A percentile compares a stretch with the other conserved stretches of the same genome.
Evolutionary conservation across 2,329 filamentous ascomycete genomes (phyloP).

Genomic region (Metarhizium anisopliae): DNA sequence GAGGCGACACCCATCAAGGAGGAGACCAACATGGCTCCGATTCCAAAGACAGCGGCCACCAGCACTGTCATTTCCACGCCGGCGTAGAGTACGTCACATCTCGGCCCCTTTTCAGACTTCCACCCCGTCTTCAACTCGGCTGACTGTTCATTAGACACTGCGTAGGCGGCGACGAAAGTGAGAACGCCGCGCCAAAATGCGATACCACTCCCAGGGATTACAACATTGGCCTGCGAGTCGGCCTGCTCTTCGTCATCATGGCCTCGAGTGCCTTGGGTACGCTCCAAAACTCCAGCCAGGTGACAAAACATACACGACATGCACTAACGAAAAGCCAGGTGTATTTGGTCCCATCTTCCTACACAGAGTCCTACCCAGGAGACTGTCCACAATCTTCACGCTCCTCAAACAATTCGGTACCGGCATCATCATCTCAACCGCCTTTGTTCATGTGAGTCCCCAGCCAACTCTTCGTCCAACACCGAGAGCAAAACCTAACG

Average conservation of each 20-base stretch:
- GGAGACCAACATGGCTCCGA: slow-evolving; percentile 9
- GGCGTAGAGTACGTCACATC: slow-evolving; percentile 56
- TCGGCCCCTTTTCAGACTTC: background rate
- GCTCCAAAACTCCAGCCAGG: background rate
- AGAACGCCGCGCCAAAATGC: slow-evolving; percentile 29
- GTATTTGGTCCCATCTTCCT: slow-evolving; percentile 61
- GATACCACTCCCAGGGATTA: slow-evolving; percentile 44
- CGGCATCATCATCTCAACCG: slow-evolving; percentile 63
- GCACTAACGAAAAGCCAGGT: slow-evolving; percentile 17
- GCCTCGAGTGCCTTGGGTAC: slow-evolving; percentile 56
- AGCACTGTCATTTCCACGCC: slow-evolving; percentile 55
- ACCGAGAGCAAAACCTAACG: too few species aligned
- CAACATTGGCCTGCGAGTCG: slow-evolving; percentile 59
- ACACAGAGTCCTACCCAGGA: slow-evolving; percentile 44
- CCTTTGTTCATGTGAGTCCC: slow-evolving; percentile 53
- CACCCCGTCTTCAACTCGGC: background rate
- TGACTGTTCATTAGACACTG: slow-evolving; percentile 39
- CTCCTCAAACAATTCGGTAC: slow-evolving; percentile 67
- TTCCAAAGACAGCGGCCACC: slow-evolving; percentile 7
- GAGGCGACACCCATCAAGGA: slow-evolving; percentile 9
- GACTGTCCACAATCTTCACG: slow-evolving; percentile 42
- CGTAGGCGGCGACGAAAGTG: slow-evolving; percentile 36
- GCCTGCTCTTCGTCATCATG: slow-evolving; percentile 64
- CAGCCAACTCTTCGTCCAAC: too few species aligned
- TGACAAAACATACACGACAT: background rate